These are phyloP conservation scores for Calamus simplicifolius DNA, from an alignment of 176 grass and related monocot species.

Conservation along the genomic window DNA sequence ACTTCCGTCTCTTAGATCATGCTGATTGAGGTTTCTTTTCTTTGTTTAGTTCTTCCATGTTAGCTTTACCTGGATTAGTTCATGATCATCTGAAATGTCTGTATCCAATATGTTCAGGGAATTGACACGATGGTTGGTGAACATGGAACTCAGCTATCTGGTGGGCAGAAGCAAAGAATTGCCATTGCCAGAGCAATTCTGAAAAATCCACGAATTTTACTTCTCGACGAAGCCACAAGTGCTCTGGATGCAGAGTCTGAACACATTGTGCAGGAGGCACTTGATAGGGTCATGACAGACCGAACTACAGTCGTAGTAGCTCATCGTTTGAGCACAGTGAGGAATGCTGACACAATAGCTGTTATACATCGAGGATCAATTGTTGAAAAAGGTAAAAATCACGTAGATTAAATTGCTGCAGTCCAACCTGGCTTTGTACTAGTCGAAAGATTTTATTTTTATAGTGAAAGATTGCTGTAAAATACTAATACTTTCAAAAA, in stretches of 20 bases:
- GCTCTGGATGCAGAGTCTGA: conserved; percentile 83
- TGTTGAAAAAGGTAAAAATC: conserved; percentile 71
- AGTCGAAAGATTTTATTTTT: neutral
- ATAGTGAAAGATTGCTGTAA: neutral
- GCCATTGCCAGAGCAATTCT: conserved; percentile 91
- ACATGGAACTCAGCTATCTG: conserved; percentile 78
- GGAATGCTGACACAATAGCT: conserved; percentile 72
- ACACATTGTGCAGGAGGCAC: conserved; percentile 74
- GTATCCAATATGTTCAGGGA: conserved; percentile 32
- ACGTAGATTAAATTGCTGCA: neutral
- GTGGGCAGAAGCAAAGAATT: conserved; percentile 94
- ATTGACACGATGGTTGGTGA: conserved; percentile 75
- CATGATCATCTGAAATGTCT: too few species aligned
- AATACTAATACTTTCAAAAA: too few species aligned
- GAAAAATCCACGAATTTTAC: conserved; percentile 83
- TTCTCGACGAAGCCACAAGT: conserved; percentile 85
- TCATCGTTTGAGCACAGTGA: conserved; percentile 72
- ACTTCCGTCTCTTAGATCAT: too few species aligned
- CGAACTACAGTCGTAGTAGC: conserved; percentile 79
- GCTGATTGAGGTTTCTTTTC: too few species aligned
- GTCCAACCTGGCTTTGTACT: too few species aligned
- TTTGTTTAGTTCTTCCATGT: too few species aligned
- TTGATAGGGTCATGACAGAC: conserved; percentile 76
- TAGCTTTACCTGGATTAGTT: too few species aligned
- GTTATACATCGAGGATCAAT: conserved; percentile 73